phyloP scores from a whole-genome alignment of 1,284 basidiomycete species.

The Heliocybe sulcata region DNA sequence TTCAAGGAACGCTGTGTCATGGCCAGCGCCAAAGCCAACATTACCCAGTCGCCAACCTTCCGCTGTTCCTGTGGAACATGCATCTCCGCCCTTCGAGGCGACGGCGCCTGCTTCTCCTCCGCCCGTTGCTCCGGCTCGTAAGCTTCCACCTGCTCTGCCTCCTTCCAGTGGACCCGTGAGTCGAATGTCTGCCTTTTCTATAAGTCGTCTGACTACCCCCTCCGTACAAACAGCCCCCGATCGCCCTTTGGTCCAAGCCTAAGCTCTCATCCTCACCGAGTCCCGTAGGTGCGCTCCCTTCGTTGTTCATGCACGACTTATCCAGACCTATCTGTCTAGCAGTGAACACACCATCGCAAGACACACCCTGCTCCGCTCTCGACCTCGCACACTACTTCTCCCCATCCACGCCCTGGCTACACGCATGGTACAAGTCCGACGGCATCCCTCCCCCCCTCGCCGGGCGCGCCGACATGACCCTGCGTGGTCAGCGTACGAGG shows the following conservation, averaged over 20 bases:
- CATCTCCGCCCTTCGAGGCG: neutral
- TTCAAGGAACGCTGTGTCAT: neutral
- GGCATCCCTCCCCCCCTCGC: conserved; percentile 29
- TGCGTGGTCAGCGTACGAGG: conserved; percentile 20
- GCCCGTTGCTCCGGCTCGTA: neutral
- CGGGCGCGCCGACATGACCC: conserved; percentile 20
- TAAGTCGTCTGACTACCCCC: neutral
- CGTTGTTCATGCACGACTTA: neutral
- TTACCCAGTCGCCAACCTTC: neutral
- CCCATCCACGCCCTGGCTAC: conserved; percentile 31
- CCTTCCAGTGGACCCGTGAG: neutral
- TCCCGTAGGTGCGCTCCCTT: neutral
- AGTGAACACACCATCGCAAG: conserved; percentile 14
- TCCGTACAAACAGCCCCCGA: conserved; percentile 2
- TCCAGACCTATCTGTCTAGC: neutral
- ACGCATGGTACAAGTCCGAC: conserved; percentile 32
- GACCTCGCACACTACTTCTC: conserved; percentile 39
- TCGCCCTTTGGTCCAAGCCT: conserved; percentile 4
- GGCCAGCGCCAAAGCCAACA: neutral
- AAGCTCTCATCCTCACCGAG: neutral
- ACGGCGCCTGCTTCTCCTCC: neutral
- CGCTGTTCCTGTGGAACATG: neutral
- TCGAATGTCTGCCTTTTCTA: neutral
- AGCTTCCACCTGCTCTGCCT: neutral
- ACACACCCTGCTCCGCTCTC: conserved; percentile 21